Conservation (phyloP, 169 alveolate species). For the Plasmodium vinckei region DNA sequence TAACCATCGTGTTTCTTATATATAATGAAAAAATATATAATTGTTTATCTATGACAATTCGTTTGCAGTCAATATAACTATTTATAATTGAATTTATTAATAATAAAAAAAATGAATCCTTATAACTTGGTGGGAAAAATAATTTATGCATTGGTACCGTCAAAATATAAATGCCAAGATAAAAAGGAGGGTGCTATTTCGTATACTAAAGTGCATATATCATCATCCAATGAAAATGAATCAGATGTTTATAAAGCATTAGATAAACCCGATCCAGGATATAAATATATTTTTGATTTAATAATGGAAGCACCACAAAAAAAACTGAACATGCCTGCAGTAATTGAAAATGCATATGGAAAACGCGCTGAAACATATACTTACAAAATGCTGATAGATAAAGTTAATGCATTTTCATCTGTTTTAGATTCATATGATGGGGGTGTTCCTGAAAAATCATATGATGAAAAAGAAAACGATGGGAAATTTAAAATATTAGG, state of each 20-base stretch:
- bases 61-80: no score
- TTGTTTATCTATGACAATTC: no score
- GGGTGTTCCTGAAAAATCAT: conserved; percentile 29
- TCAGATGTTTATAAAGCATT: conserved; percentile 10
- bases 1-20: no score
- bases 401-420: conserved; percentile 1
- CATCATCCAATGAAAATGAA: conserved; percentile 7
- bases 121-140: no score
- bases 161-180: neutral
- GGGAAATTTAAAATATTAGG: conserved; percentile 45
- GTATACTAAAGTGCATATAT: conserved; percentile 5
- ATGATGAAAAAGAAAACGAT: conserved; percentile 39
- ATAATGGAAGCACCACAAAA: neutral
- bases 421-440: conserved; percentile 23
- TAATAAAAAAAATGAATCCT: no score
- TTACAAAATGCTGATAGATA: conserved; percentile 3
- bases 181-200: neutral
- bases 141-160: neutral
- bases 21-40: no score
- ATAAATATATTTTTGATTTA: conserved; percentile 12
- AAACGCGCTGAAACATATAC: conserved; percentile 13
- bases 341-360: conserved; percentile 20
- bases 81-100: no score
- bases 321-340: neutral
- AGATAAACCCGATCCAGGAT: neutral